These are phyloP conservation scores for Termitomyces sp. DNA, from an alignment of 768 basidiomycete genomes.

Conservation along the genomic window DNA sequence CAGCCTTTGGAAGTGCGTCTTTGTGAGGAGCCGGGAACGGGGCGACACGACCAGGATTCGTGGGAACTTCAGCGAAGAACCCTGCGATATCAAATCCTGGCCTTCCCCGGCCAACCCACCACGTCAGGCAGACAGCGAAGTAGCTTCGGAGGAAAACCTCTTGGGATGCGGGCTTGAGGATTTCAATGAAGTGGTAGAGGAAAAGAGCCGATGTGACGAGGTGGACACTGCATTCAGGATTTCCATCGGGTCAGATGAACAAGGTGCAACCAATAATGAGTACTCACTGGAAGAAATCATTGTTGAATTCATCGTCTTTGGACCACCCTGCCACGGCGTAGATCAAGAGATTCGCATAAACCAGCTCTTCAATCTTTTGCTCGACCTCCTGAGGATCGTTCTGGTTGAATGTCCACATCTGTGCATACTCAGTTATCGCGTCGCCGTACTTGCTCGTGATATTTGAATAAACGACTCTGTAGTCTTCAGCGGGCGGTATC, in stretches of 20 bases:
- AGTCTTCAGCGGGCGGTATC: conserved; percentile 8
- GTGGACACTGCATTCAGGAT: conserved; percentile 42
- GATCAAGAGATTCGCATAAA: conserved; percentile 48
- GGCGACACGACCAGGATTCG: conserved; percentile 10
- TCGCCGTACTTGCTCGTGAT: conserved; percentile 32
- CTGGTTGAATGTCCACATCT: conserved; percentile 38
- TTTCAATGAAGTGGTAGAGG: conserved; percentile 42
- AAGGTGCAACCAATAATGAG: too few species aligned
- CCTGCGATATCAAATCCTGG: conserved; percentile 40
- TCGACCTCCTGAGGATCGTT: conserved; percentile 31
- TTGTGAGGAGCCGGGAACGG: conserved; percentile 21
- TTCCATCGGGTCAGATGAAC: neutral
- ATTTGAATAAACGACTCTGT: conserved; percentile 23
- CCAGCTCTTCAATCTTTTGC: conserved; percentile 59
- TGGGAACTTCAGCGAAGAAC: conserved; percentile 35
- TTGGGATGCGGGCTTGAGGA: conserved; percentile 36
- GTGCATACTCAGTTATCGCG: conserved; percentile 34
- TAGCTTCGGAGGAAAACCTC: conserved; percentile 53
- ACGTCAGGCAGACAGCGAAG: conserved; percentile 43
- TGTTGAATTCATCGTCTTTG: conserved; percentile 35
- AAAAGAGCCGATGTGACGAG: conserved; percentile 63
- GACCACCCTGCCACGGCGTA: conserved; percentile 54
- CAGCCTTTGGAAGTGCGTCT: conserved; percentile 18
- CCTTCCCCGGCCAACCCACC: conserved; percentile 56
- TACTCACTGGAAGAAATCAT: conserved; percentile 38